A percentile compares a stretch with the other conserved stretches of the same genome.
These are phyloP conservation scores for Monilinia vaccinii-corymbosi DNA, from an alignment of 2,329 filamentous ascomycete species.

Conservation along the genomic window DNA sequence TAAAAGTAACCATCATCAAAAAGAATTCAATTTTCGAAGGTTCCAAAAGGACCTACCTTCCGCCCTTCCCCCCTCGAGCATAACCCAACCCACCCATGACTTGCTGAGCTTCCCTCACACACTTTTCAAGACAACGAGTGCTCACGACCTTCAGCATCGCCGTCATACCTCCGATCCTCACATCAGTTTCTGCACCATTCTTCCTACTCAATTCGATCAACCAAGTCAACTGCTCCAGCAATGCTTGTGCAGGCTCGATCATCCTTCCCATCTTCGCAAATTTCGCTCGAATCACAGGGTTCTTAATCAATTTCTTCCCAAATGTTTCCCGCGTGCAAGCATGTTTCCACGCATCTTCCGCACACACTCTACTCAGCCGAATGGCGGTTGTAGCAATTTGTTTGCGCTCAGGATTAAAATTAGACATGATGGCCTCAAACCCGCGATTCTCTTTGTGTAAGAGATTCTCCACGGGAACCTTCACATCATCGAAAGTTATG, in stretches of 20 bases:
- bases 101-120: slow-evolving; percentile 46
- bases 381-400: slow-evolving; percentile 48
- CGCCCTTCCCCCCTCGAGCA: slow-evolving; percentile 40
- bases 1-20: slow-evolving; percentile 12
- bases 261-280: slow-evolving; percentile 48
- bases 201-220: slow-evolving; percentile 23
- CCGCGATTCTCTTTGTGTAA: slow-evolving; percentile 46
- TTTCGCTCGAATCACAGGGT: slow-evolving; percentile 51
- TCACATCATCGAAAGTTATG: slow-evolving; percentile 46
- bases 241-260: slow-evolving; percentile 53
- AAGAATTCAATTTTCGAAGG: not conserved
- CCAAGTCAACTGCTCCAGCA: slow-evolving; percentile 50
- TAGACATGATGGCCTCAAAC: slow-evolving; percentile 49
- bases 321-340: slow-evolving; percentile 47
- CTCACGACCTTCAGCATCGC: slow-evolving; percentile 43
- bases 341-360: slow-evolving; percentile 43
- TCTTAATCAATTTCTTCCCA: slow-evolving; percentile 46
- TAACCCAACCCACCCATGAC: slow-evolving; percentile 45
- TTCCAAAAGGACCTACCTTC: slow-evolving; percentile 18
- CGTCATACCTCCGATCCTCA: slow-evolving; percentile 42
- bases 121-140: slow-evolving; percentile 43
- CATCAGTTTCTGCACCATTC: slow-evolving; percentile 21
- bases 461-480: slow-evolving; percentile 44
- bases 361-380: slow-evolving; percentile 46
- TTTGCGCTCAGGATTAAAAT: slow-evolving; percentile 52